Base-by-base conservation (phyloP, 2,329 filamentous ascomycete species). In the Xylaria digitata region DNA sequence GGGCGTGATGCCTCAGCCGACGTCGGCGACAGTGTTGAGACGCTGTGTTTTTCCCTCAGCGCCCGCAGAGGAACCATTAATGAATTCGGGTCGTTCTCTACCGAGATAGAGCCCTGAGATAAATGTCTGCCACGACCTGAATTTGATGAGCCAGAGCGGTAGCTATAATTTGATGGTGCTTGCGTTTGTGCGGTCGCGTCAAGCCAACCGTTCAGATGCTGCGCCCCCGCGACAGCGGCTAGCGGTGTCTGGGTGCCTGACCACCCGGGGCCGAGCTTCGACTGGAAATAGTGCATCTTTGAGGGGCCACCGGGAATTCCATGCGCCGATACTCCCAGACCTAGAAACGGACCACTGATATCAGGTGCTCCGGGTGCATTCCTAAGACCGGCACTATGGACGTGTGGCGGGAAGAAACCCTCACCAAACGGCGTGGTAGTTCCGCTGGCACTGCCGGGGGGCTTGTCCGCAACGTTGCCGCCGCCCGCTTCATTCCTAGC, bases 221-320 rank as follows among this genome's bases (percentile, higher is more conserved):
- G 88, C 30, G 90, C 91, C 46, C 92, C 91, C 21, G 92, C 92
- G 55, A 94, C 90, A 56, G 92, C 92, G 6, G 92, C 92, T 34
- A 95, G 84, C 49, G 92, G 92, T 30, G 92, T 95, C 68, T 92
- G 90, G 13, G 91, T 89, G 30, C 92, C 92, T 54, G 91, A 92
- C 70, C 92, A 85, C 3, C 89, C 89, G 30, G 86, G 85, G 8
- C 89, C 87, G 4, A 95, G 83, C 71, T 94, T 92, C 19, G 91
- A 88, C 77, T 94, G 92, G 75, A 96, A 95, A 78, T 95, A 96
- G 77, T 90, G 90, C 73, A 95, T 84, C 72, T 92, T 94, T 11
- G 90, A 90, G 11, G 91, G 90, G 34, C 90, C 91, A 64, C 92
- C 91, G 5, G 91, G 85, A 52, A 91, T 86, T 0, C 88, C 88